Base-by-base conservation (phyloP, 768 basidiomycete genomes). In the Amanita exitialis region DNA sequence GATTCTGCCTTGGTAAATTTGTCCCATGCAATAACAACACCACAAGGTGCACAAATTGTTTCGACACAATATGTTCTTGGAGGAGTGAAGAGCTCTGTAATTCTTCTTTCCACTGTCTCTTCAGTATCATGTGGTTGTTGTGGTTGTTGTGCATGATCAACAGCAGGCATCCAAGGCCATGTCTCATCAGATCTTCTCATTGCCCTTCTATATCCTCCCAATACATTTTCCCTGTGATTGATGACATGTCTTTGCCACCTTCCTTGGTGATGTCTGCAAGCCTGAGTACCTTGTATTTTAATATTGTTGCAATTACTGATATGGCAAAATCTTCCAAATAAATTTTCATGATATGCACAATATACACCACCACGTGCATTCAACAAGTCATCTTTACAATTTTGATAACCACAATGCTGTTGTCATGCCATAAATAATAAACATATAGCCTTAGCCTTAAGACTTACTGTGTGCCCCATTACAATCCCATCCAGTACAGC, bases 61-160 rank as follows among this genome's bases (percentile, higher is more conserved):
- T 66, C 64, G 39, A 65, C 56, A 55, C 62, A 64, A 49, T 63
- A 64, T 27, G 58, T 62, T 18, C 42, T 21, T 18, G 9, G 12
- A 13, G 62, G 54, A 16, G 39, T 32, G 46, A 59, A 60, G 35
- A 57, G 60, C 52, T 60, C 52, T 50, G 49, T 59, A 9, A 39
- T 32, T 12, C 34, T 10, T 45, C 15, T 21, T 35, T 52, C 50
- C 46, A 36, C 20, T 21, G 52, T 21, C 30, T 54, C 37, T 13
- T 46, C 51, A 50, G 55, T 44, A 56, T 62, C 54, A 60, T 59
- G 56, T 32, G 53, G 53, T 30, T 58, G 53, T 4, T 41, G 35
- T 43, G 25, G n/a, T n/a, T n/a, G n/a, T n/a, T n/a, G n/a, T n/a
- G n/a, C 12, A 41, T 28, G 28, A 47, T 50, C 50, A 25, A 47